These are phyloP conservation scores for Phellinidium pouzarii DNA, from an alignment of 1,284 basidiomycete species.

Conservation along the genomic window DNA sequence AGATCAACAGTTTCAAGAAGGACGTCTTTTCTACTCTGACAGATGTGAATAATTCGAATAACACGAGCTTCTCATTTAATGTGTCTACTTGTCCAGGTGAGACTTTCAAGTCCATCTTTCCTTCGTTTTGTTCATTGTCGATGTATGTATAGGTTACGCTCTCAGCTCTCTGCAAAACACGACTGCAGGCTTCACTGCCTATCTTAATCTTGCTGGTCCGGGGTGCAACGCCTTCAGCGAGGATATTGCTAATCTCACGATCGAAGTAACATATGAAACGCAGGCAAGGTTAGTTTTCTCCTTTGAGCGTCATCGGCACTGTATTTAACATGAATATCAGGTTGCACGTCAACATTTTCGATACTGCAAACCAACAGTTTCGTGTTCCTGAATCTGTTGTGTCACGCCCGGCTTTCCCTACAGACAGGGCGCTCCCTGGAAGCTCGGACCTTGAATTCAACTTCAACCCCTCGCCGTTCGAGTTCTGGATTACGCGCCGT, in stretches of 20 bases:
- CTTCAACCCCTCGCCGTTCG: conserved; percentile 58
- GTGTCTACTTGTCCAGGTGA: conserved; percentile 32
- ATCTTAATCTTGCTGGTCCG: conserved; percentile 48
- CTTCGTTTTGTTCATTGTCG: not conserved
- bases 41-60: not conserved
- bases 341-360: conserved; percentile 73
- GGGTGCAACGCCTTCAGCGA: conserved; percentile 69
- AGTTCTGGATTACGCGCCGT: conserved; percentile 72
- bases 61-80: conserved; percentile 19
- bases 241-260: conserved; percentile 56
- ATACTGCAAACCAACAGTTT: conserved; percentile 60
- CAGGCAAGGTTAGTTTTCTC: conserved; percentile 36
- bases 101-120: not conserved
- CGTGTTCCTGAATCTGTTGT: conserved; percentile 58
- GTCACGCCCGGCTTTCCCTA: conserved; percentile 36
- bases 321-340: conserved; percentile 31
- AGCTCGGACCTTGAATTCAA: conserved; percentile 62
- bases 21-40: not conserved
- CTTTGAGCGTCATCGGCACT: not conserved
- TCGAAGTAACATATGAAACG: conserved; percentile 63
- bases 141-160: conserved; percentile 40
- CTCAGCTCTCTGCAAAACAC: conserved; percentile 40
- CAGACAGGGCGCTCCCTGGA: conserved; percentile 28
- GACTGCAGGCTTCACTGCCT: conserved; percentile 46
- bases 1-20: not conserved